Evolutionary conservation across 805 yeast species (phyloP).

Genomic region (Millerozyma miso): DNA sequence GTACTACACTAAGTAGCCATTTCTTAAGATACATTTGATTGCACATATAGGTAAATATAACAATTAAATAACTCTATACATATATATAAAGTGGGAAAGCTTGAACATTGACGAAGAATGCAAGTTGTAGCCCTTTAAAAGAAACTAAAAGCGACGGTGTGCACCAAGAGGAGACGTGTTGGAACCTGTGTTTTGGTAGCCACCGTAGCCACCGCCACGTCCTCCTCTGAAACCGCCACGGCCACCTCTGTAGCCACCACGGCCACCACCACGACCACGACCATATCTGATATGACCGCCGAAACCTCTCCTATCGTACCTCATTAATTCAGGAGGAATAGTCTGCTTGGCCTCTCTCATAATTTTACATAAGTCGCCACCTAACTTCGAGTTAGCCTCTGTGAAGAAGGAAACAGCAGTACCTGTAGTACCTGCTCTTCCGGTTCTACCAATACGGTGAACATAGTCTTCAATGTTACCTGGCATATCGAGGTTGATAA

Average conservation of each 20-base stretch:
- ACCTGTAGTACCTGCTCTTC: slow-evolving; percentile 97
- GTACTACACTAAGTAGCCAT: no score
- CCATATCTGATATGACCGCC: slow-evolving; percentile 53
- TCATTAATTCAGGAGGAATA: slow-evolving; percentile 74
- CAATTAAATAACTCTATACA: background rate
- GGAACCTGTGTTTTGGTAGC: slow-evolving; percentile 36
- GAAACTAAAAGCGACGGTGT: slow-evolving; percentile 37
- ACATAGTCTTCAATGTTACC: slow-evolving; percentile 97
- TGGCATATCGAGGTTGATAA: slow-evolving; percentile 96
- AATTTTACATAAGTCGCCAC: slow-evolving; percentile 84
- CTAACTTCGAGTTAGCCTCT: slow-evolving; percentile 78
- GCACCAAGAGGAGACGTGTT: slow-evolving; percentile 45
- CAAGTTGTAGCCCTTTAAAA: background rate
- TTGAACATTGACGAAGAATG: background rate
- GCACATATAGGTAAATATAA: background rate
- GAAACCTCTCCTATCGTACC: slow-evolving; percentile 61
- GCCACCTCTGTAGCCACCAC: slow-evolving; percentile 48
- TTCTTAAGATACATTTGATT: background rate
- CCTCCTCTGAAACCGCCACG: slow-evolving; percentile 48
- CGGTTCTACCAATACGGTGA: slow-evolving; percentile 98
- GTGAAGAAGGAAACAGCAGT: slow-evolving; percentile 95
- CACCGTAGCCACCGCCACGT: slow-evolving; percentile 27
- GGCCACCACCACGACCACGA: slow-evolving; percentile 52
- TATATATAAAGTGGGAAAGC: background rate
- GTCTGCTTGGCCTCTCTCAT: slow-evolving; percentile 94